Evolutionary conservation across 352 stramenopile genomes (phyloP), one percentile per base, ranked within the genome.

Genomic region (Globisporangium lucens): DNA sequence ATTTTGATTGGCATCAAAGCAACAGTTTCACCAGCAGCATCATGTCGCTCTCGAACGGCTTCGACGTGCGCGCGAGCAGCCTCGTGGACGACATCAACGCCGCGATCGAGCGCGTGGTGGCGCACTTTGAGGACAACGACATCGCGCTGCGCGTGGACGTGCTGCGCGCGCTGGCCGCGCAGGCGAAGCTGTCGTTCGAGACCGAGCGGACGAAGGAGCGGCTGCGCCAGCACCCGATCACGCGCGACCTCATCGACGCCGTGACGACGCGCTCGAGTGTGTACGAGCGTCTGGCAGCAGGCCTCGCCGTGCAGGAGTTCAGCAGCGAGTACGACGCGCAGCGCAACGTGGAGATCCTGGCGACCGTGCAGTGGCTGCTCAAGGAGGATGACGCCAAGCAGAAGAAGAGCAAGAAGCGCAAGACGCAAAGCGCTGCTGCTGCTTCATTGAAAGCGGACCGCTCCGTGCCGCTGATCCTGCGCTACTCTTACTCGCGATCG

Each of bases 101-200:
- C 13, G 78, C 80, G 20, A 90, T 91, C 68, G 84, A 93, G 78
- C 82, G 82, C 56, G 75, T 91, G 36, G 82, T 93, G 9, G 63
- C 77, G 27, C 80, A 93, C 38, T 91, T 93, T 51, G 85, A 93
- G 53, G 76, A 84, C 30, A 83, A 77, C 59, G 82, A 93, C 58
- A 43, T 89, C 38, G 85, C 83, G 27, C 64, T 93, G 67, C 83
- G 85, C 20, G 61, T 90, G 24, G 85, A 93, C 52, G 82, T 90
- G 61, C 70, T 93, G 58, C 82, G 85, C 15, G 75, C 75, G 8
- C 72, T 93, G 43, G 79, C 78, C 36, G 71, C 67, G 41, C 82
- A 92, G 61, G 76, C 85, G 33, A 78, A 79, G 63, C 75, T 91
- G 49, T 77, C 79, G 22, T 89, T 89, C 65, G 83, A 92, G 76